Evolutionary conservation across 2,329 filamentous ascomycete species (phyloP).

Genomic region (Cercospora zeae-maydis): DNA sequence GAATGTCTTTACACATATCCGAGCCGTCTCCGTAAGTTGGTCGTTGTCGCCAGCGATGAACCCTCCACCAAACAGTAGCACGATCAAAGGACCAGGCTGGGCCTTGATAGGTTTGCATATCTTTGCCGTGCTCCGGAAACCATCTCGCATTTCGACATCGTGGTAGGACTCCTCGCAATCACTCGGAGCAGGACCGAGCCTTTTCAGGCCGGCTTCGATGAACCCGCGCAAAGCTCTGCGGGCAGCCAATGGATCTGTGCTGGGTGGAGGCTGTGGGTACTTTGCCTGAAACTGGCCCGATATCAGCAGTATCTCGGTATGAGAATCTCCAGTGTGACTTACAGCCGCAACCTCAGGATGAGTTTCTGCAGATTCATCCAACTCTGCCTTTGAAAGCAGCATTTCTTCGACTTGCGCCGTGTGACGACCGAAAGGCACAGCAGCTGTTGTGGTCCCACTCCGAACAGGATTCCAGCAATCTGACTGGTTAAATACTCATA

Average conservation of each 20-base stretch:
- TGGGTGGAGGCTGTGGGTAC: constrained; percentile 12
- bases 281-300: constrained; percentile 17
- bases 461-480: not conserved
- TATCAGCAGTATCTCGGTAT: not conserved
- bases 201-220: constrained; percentile 11
- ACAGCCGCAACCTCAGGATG: constrained; percentile 21
- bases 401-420: not conserved
- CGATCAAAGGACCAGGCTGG: constrained; percentile 26
- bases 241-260: constrained; percentile 8
- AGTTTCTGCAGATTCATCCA: constrained; percentile 13
- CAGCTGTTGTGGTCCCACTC: not conserved
- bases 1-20: constrained; percentile 32
- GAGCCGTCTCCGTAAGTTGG: constrained; percentile 26
- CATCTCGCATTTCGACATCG: constrained; percentile 37
- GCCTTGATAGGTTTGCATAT: constrained; percentile 32
- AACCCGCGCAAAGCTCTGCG: constrained; percentile 9
- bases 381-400: constrained; percentile 17
- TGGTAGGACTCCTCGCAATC: constrained; percentile 37
- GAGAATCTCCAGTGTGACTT: not conserved
- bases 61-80: constrained; percentile 31
- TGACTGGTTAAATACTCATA: not conserved
- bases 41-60: constrained; percentile 30
- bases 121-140: constrained; percentile 34
- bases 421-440: not conserved
- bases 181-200: constrained; percentile 22